A percentile compares a stretch with the other conserved stretches of the same genome.
phyloP scores from a whole-genome alignment of 371 early-diverging fungal species.

The Mucor indicus region DNA sequence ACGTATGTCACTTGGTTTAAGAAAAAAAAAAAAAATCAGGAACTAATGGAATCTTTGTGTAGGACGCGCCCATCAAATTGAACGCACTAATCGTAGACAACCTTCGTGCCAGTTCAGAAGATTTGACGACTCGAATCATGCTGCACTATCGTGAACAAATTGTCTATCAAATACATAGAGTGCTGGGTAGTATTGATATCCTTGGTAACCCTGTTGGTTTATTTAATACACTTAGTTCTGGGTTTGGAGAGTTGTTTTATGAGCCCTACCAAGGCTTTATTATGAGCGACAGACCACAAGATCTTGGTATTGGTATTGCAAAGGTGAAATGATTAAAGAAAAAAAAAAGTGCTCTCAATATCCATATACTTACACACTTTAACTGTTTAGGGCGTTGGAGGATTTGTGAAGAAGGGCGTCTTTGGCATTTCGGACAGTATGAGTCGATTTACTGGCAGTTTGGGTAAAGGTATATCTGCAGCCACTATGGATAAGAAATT shows the following conservation, averaged over 20 bases:
- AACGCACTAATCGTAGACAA: conserved; percentile 84
- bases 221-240: conserved; percentile 81
- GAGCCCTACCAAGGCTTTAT: conserved; percentile 90
- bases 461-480: conserved; percentile 85
- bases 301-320: conserved; percentile 83
- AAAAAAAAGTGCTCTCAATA: neutral
- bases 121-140: conserved; percentile 29
- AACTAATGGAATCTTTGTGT: neutral
- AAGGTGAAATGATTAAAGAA: conserved; percentile 49
- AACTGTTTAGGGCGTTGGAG: conserved; percentile 40
- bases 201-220: conserved; percentile 91
- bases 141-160: conserved; percentile 76
- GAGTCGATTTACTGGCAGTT: conserved; percentile 79
- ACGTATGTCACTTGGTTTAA: conserved; percentile 35
- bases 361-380: too few relatives aligned
- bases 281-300: conserved; percentile 84
- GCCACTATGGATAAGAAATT: conserved; percentile 86
- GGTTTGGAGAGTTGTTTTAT: conserved; percentile 87
- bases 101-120: conserved; percentile 62
- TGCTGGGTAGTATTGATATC: conserved; percentile 87
- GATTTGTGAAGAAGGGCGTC: conserved; percentile 74
- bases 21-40: neutral
- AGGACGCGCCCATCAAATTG: conserved; percentile 80
- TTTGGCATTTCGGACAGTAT: conserved; percentile 87
- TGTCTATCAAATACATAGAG: conserved; percentile 78